Percentiles rank a stretch among this genome's conserved stretches.
phyloP scores from a whole-genome alignment of 2,329 filamentous ascomycete species.

The Truncatella angustata region DNA sequence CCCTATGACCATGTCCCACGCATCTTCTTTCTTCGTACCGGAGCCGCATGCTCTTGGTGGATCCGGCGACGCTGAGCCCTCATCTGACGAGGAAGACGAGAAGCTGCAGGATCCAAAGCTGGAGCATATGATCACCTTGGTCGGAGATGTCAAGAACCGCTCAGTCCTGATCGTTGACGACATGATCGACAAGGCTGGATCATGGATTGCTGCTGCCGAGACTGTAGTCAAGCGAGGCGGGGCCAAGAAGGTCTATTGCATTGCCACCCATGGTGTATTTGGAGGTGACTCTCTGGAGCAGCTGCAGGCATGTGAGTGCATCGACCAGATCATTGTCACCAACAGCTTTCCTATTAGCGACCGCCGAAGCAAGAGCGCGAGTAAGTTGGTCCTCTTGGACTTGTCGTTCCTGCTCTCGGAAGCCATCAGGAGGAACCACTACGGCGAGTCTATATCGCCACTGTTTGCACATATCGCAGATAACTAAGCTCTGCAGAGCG shows the following conservation, averaged over 20 bases:
- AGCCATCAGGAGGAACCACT: conserved; percentile 93
- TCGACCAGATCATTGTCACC: conserved; percentile 90
- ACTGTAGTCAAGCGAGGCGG: conserved; percentile 90
- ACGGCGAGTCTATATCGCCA: conserved; percentile 78
- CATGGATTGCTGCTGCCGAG: conserved; percentile 96
- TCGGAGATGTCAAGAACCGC: conserved; percentile 85
- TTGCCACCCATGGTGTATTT: conserved; percentile 95
- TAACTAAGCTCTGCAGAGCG: conserved; percentile 14
- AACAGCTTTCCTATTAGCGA: conserved; percentile 93
- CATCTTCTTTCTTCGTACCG: conserved; percentile 77
- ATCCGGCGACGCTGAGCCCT: conserved; percentile 77
- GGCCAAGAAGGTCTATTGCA: conserved; percentile 94
- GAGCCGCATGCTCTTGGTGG: conserved; percentile 75
- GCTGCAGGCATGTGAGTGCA: conserved; percentile 88
- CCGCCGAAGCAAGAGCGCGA: conserved; percentile 65
- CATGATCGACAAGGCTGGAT: conserved; percentile 97
- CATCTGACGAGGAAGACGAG: conserved; percentile 91
- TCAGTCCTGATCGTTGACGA: conserved; percentile 96
- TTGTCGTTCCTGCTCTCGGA: conserved; percentile 85
- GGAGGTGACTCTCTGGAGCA: conserved; percentile 86
- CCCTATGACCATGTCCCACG: conserved; percentile 74
- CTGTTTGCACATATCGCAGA: conserved; percentile 67
- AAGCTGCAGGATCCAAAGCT: conserved; percentile 75
- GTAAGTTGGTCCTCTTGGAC: conserved; percentile 87
- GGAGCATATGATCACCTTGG: conserved; percentile 96